phyloP scores from a whole-genome alignment of 75 land plant species.

The Gnetum montanum region DNA sequence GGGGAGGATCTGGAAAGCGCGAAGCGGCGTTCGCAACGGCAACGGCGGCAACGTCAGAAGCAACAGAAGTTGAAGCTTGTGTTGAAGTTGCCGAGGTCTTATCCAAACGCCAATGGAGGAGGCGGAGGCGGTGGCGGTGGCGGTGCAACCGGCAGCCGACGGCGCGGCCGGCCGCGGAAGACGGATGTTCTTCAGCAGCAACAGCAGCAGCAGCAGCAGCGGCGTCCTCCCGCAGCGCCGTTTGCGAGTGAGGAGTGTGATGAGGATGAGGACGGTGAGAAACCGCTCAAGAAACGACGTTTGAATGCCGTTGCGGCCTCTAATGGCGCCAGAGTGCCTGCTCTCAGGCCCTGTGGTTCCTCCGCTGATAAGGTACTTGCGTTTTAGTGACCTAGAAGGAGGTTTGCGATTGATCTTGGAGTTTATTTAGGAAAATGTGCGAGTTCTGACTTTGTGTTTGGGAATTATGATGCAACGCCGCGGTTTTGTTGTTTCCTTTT shows the following conservation, averaged over 20 bases:
- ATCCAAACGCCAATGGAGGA: not conserved
- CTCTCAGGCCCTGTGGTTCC: too few species aligned
- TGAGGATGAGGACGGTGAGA: not conserved
- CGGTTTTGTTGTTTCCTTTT: too few species aligned
- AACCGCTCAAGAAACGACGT: conserved; percentile 3
- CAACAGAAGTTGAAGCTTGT: conserved; percentile 8
- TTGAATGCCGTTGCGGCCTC: not conserved
- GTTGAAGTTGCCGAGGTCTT: conserved; percentile 1
- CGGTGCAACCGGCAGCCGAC: not conserved
- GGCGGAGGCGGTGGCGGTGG: not conserved
- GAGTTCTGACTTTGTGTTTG: too few species aligned
- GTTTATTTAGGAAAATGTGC: too few species aligned
- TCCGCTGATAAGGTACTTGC: too few species aligned
- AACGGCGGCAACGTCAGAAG: not conserved
- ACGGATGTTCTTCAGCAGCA: not conserved
- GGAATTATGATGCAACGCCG: too few species aligned
- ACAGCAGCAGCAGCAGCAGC: not conserved
- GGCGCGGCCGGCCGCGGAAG: not conserved
- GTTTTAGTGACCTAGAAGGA: too few species aligned
- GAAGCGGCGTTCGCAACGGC: not conserved
- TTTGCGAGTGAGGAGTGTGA: not conserved
- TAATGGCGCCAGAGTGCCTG: not conserved
- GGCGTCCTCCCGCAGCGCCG: not conserved
- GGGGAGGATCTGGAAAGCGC: too few species aligned
- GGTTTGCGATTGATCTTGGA: too few species aligned